Evolutionary conservation across 1,139 yeast genomes (phyloP), one percentile per base, ranked within the genome.

Genomic region (Geotrichum carabidarum): DNA sequence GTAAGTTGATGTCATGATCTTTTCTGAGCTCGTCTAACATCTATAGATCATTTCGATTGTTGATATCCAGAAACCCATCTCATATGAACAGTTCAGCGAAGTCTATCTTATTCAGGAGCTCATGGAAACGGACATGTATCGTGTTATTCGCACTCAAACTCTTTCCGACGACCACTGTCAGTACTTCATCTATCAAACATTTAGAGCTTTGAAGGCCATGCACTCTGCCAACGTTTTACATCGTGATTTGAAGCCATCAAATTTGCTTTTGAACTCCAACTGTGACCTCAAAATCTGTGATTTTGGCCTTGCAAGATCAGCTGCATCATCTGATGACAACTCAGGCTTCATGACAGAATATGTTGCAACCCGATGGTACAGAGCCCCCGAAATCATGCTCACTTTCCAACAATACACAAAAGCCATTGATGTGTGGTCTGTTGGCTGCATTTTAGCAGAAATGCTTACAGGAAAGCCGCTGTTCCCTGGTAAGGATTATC

Each of bases 301-400:
- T 70, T 93, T 93, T 71, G 99, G 99, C 0, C 77, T 93, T 43
- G 96, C 98, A 1, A 75, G 98, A 56, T 71, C 81, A 45, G 73
- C 76, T 14, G 74, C 79, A 7, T 71, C 78, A 59, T 75, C 75
- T 53, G 82, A 80, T 58, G 83, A 80, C 66, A 82, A 81, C 63
- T 79, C 81, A 58, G 86, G 91, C 44, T 82, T 83, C 68, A 79
- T 93, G 86, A 93, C 99, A 2, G 98, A 93, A 71, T 93, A 93
- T 68, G 98, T 93, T 51, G 98, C 98, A 8, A 93, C 99, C 5
- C 76, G 98, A 63, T 91, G 98, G 98, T 91, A 91, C 71, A 76
- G 98, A 53, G 98, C 98, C 1, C 98, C 98, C 0, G 98, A 91
- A 67, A 91, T 91, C 68, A 91, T 91, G 98, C 77, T 93, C 54